Base-by-base conservation (phyloP, 2,329 filamentous ascomycete genomes). In the Dactylonectria estremocensis region DNA sequence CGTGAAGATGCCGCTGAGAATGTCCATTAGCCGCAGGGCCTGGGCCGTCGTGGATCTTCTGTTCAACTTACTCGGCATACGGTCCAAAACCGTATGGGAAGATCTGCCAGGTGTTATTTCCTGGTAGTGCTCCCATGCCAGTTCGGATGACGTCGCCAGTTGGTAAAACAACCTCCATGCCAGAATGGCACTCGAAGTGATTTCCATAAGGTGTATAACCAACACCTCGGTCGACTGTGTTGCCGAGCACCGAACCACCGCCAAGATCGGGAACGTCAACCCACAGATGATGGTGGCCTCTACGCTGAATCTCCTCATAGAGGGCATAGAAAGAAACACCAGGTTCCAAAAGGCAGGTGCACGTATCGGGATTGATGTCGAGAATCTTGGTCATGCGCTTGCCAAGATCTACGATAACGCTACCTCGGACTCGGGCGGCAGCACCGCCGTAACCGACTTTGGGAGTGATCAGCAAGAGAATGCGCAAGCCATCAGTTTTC, bases 121-220 rank as follows among this genome's bases (percentile, higher is more conserved):
- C 45, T 2, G 70, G 70, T 0, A 72, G 61, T 3, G 71, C 71
- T 4, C 70, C 70, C 71, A 73, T 73, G 13, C 71, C 71, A 0
- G 71, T 73, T 0, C 71, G 66, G 2, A 73, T 16, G 2, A 73
- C 53, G 0, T 61, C 66, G 9, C 70, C 71, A 0, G 69, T 64
- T 0, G 71, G 71, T 3, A 73, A 55, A 0, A 72, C 54, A 8
- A 72, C 71, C 60, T 72, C 71, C 62, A 72, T 69, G 2, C 69
- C 69, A 2, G 66, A 72, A 4, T 72, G 69, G 66, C 71, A 72
- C 66, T 69, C 71, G 1, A 69, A 72, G n/a, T 72, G 70, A 10
- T 72, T 66, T 0, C 68, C 70, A 22, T 72, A 72, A 2, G 71
- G 70, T 2, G 71, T 72, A 9, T 72, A 72, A 0, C 70, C 71